Conservation (phyloP, 78 protist species). For the Andalucia godoyi region DNA sequence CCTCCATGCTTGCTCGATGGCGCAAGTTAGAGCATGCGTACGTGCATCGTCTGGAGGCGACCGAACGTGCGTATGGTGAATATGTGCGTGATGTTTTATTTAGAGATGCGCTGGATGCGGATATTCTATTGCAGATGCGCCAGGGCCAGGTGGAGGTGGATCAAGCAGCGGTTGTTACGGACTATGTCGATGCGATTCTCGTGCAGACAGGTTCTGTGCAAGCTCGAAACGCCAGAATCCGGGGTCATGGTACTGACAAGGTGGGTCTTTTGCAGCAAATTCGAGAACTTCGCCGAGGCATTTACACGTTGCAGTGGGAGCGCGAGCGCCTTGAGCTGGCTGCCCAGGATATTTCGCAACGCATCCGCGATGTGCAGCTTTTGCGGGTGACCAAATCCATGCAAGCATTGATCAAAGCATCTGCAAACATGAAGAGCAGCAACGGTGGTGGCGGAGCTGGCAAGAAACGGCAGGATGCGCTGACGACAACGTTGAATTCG, state of each 20-base stretch:
- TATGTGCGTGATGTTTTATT: not conserved
- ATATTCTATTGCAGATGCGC: conserved; percentile 10
- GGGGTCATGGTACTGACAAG: conserved; percentile 13
- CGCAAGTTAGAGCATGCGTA: not conserved
- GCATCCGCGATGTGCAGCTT: conserved; percentile 33
- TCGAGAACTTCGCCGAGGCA: conserved; percentile 6
- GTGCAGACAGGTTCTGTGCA: not conserved
- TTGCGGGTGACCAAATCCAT: conserved; percentile 49
- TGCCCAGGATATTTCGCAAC: not conserved
- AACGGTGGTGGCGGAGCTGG: too few species aligned
- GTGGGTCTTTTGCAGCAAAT: conserved; percentile 20
- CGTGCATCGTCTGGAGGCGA: not conserved
- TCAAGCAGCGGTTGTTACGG: conserved; percentile 36
- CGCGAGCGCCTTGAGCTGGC: conserved; percentile 10
- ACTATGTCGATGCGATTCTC: conserved; percentile 16
- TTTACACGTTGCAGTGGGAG: conserved; percentile 32
- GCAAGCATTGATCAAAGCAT: conserved; percentile 32
- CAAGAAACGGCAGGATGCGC: not conserved
- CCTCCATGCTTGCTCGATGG: not conserved
- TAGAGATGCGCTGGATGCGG: not conserved
- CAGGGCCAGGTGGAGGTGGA: conserved; percentile 58
- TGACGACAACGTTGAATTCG: too few species aligned
- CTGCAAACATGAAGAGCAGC: too few species aligned
- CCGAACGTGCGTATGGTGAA: not conserved
- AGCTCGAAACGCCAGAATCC: conserved; percentile 15